Base-by-base conservation (phyloP, 495 filamentous ascomycete genomes). In the Alectoria sarmentosa region DNA sequence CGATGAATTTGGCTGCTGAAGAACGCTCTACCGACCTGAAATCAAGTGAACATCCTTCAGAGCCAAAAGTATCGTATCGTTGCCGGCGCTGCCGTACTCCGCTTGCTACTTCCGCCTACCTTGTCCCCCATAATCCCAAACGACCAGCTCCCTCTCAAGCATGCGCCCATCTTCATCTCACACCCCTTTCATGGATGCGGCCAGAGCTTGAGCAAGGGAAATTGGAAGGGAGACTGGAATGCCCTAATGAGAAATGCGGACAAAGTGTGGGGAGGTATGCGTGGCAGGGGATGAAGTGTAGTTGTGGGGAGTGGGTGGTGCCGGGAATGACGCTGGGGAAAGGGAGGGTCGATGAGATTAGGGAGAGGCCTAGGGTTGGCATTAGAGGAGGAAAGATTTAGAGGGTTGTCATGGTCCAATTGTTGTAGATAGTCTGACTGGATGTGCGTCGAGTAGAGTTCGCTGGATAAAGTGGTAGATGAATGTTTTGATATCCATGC, bases 261-360 rank as follows among this genome's bases (percentile, higher is more conserved):
- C 84, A 87, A 26, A 90, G 91, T 57, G 84, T 98, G 30, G 94
- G 95, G 49, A 87, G 92, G 66, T 97, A 96, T 70, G 89, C 92
- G 37, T 98, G 95, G 93, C 89, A 95, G 71, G 94, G 95, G 62
- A 85, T 97, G 78, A 87, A 84, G 74, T 98, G 94, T 77, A 96
- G 87, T 67, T 98, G 94, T 74, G 86, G 87, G 44, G 83, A 88
- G 39, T 96, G 95, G 92, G 80, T 96, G 14, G 86, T 91, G 26
- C 95, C 95, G n/a, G 92, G 88, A 13, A 91, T 97, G 69, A 91
- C 86, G 65, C 76, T 97, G 63, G 86, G 90, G 42, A 88, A 85
- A 74, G 86, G 88, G 59, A 85, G 87, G 67, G 84, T 96, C 21
- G 95, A 98, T 75, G 87, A 90, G 73, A 77, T 87, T n/a, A 68